Percentiles rank a stretch among this genome's conserved stretches.
These are phyloP conservation scores for Talaromyces ruber DNA, from an alignment of 495 filamentous ascomycete genomes.

Conservation along the genomic window DNA sequence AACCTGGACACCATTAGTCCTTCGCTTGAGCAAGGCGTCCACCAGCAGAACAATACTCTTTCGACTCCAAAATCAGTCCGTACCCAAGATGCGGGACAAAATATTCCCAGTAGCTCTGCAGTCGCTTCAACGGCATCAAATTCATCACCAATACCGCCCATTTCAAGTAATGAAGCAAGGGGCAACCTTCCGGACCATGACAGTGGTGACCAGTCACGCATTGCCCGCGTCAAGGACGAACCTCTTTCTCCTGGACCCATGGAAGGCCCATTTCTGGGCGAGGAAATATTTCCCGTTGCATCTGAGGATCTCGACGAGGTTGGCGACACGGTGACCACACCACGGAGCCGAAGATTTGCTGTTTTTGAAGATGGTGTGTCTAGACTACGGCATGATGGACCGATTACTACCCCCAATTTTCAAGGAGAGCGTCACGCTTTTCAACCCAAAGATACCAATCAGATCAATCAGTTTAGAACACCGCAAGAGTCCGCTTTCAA, in stretches of 20 bases:
- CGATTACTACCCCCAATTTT: not conserved
- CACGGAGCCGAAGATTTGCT: constrained; percentile 33
- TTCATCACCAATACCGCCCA: not conserved
- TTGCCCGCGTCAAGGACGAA: constrained; percentile 24
- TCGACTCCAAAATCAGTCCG: not conserved
- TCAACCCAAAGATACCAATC: constrained; percentile 8
- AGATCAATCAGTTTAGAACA: not conserved
- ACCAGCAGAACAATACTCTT: not conserved
- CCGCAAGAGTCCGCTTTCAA: not conserved
- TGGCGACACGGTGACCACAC: constrained; percentile 52
- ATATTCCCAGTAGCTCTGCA: not conserved
- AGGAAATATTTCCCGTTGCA: constrained; percentile 19
- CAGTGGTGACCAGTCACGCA: constrained; percentile 1
- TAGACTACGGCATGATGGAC: not conserved
- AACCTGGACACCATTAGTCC: not conserved
- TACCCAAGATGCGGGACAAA: not conserved
- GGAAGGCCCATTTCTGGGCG: constrained; percentile 21
- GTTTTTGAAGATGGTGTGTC: not conserved
- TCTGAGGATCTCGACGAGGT: constrained; percentile 73
- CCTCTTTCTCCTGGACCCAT: constrained; percentile 11
- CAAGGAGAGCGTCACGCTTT: constrained; percentile 2
- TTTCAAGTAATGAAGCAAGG: not conserved
- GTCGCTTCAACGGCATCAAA: not conserved
- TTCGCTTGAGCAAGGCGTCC: not conserved
- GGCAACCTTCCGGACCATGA: not conserved